phyloP scores from a whole-genome alignment of 306 rosid genomes.

The Inga oerstediana region DNA sequence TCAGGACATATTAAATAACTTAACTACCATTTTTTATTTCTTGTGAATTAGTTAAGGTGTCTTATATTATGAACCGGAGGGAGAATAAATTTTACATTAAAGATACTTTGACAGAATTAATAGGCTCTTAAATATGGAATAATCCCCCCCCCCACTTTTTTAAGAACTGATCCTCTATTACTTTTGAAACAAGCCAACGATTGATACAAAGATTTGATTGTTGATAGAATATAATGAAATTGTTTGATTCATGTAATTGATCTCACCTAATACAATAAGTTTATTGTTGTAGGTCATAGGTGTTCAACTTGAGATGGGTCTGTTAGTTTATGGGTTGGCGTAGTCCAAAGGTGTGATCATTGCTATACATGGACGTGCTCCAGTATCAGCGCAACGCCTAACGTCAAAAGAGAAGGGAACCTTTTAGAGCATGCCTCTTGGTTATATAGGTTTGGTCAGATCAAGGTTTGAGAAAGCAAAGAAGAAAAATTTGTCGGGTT shows the following conservation, averaged over 20 bases:
- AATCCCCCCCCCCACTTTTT: neutral
- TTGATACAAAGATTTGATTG: no score
- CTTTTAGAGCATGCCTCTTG: neutral
- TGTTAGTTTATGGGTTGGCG: neutral
- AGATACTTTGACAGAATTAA: neutral
- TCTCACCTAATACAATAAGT: neutral
- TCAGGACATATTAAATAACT: no score
- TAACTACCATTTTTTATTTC: no score
- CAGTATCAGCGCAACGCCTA: neutral
- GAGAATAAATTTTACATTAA: neutral
- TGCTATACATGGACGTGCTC: neutral
- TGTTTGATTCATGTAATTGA: no score
- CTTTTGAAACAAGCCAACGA: no score
- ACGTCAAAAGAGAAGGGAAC: neutral
- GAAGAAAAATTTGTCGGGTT: neutral
- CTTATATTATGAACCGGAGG: no score
- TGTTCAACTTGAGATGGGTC: neutral
- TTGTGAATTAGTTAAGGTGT: no score
- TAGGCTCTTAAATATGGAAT: neutral
- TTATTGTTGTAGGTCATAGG: neutral
- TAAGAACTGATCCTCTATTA: no score
- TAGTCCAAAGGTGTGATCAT: neutral
- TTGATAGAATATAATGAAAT: no score
- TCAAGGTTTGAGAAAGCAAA: neutral
- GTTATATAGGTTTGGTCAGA: neutral